These are phyloP conservation scores for Metschnikowia reukaufii DNA, from an alignment of 805 yeast species.

Conservation along the genomic window DNA sequence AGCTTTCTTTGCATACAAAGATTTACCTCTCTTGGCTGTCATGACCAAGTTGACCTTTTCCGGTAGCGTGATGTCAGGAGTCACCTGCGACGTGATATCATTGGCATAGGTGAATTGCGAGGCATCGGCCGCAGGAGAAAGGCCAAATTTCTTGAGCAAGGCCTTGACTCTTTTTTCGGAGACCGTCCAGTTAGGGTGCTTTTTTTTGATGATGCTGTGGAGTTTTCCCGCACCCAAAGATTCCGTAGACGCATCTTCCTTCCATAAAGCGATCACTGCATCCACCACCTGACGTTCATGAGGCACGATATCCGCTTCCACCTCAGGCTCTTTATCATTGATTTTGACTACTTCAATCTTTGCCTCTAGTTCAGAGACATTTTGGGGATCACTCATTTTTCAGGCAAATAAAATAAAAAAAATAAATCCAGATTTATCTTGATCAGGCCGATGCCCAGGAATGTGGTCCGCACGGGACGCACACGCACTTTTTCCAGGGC, in stretches of 20 bases:
- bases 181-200: slow-evolving; percentile 62
- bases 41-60: slow-evolving; percentile 44
- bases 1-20: slow-evolving; percentile 50
- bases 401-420: background rate
- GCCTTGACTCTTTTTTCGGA: slow-evolving; percentile 57
- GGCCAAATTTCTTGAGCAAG: slow-evolving; percentile 55
- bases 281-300: slow-evolving; percentile 59
- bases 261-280: slow-evolving; percentile 66
- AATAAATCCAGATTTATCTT: background rate
- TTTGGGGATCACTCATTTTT: slow-evolving; percentile 1
- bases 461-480: background rate
- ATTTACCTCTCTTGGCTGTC: slow-evolving; percentile 60
- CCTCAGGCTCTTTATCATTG: slow-evolving; percentile 30
- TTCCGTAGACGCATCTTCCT: slow-evolving; percentile 62
- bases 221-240: slow-evolving; percentile 55
- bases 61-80: slow-evolving; percentile 46
- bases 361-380: slow-evolving; percentile 3
- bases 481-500: slow-evolving; percentile 1
- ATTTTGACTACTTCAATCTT: slow-evolving; percentile 38
- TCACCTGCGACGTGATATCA: slow-evolving; percentile 51
- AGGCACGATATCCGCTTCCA: slow-evolving; percentile 43
- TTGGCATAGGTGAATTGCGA: slow-evolving; percentile 51
- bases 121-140: slow-evolving; percentile 34
- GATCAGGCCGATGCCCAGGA: background rate
- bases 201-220: slow-evolving; percentile 47